Base-by-base conservation (phyloP, 2,329 filamentous ascomycete species). In the Colletotrichum tofieldiae region DNA sequence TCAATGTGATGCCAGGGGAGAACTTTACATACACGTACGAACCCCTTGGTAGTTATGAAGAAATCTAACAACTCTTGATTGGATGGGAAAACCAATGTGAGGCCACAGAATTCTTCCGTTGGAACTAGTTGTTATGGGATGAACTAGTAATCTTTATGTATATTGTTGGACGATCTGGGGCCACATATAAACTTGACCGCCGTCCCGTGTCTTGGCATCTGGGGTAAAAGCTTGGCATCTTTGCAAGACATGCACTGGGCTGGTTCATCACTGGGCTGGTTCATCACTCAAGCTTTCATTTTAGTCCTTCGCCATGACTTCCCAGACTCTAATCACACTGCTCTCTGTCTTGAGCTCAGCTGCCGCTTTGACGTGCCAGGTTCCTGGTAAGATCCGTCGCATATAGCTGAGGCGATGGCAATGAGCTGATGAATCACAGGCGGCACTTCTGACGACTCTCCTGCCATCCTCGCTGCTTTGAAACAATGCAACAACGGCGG, bases 401-500 rank as follows among this genome's bases (percentile, higher is more conserved):
- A 20, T 35, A 9, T 5, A 16, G 9, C 18, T 11, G 9, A 32
- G 29, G 29, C n/a, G 29, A 2, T 16, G 43, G 29, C n/a, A 9
- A 35, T 4, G 3, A 7, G 14, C 43, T 62, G 43, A 65, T 20
- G 3, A 1, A 35, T n/a, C 20, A 18, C 1, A 65, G 59, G 72
- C 61, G 41, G 70, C 20, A 79, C 89, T 39, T 51, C 60, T 20
- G 54, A 72, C 4, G 70, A 45, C 65, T 81, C 26, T 79, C 81
- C 73, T 32, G 67, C 84, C 55, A 87, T 92, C 65, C 77, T 91
- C 2, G 77, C 81, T 0, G 88, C 89, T 1, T 79, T 91, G 67
- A 81, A 88, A 41, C 77, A 86, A 68, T 93, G 91, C 79, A 92
- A 92, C 75, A 81, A 90, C 69, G 90, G 90, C 12, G 91, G 91